These are phyloP conservation scores for Panaeolus cyanescens DNA, from an alignment of 768 basidiomycete genomes.

Conservation along the genomic window DNA sequence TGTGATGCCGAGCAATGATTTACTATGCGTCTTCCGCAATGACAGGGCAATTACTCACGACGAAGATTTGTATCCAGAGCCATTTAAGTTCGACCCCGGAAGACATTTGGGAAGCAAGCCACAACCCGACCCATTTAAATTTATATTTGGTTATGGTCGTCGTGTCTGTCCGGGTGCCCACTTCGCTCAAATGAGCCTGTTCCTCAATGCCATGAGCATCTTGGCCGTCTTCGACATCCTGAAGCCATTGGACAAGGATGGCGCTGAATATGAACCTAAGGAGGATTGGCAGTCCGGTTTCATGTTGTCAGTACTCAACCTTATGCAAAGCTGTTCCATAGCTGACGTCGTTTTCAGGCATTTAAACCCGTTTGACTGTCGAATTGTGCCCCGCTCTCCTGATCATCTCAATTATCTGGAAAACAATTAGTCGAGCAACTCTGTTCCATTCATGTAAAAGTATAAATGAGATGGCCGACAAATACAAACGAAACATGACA, in stretches of 20 bases:
- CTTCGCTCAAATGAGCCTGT: slow-evolving; percentile 32
- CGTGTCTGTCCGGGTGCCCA: slow-evolving; percentile 25
- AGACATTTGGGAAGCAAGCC: slow-evolving; percentile 25
- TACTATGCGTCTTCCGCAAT: no score
- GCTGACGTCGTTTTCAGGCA: slow-evolving; percentile 18
- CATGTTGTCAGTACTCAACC: slow-evolving; percentile 14
- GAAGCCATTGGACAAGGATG: slow-evolving; percentile 29
- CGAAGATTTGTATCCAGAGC: slow-evolving; percentile 31
- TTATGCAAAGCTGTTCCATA: not conserved
- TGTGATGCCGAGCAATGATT: no score
- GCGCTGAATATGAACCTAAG: slow-evolving; percentile 34
- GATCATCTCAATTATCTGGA: slow-evolving; percentile 2
- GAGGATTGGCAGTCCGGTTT: slow-evolving; percentile 28
- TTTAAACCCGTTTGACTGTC: slow-evolving; percentile 19
- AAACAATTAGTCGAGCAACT: no score
- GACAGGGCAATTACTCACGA: slow-evolving; percentile 35
- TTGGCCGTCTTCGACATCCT: slow-evolving; percentile 34
- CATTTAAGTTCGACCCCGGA: slow-evolving; percentile 29
- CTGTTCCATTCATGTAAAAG: no score
- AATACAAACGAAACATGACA: not conserved
- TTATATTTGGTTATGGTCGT: slow-evolving; percentile 32
- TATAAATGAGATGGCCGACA: no score
- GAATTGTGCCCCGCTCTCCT: slow-evolving; percentile 14
- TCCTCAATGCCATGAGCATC: slow-evolving; percentile 32
- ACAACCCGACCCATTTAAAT: slow-evolving; percentile 24